Conservation (phyloP, 2,329 filamentous ascomycete species). For the Paecilomyces formosus region DNA sequence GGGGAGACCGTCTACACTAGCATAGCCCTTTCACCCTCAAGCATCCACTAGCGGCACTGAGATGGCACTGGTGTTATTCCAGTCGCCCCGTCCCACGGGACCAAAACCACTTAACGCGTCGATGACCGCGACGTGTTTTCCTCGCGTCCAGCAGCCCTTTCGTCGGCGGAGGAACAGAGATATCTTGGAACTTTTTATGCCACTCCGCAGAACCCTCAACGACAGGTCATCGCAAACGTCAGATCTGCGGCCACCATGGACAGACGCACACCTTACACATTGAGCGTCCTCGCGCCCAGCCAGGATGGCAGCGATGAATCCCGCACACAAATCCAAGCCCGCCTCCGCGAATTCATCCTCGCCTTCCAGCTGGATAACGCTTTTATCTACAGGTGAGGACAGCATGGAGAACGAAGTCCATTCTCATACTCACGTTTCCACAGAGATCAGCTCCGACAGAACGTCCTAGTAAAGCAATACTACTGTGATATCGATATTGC, state of each 20-base stretch:
- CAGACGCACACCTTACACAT: constrained; percentile 75
- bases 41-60: not conserved
- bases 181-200: constrained; percentile 3
- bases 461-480: constrained; percentile 87
- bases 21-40: not conserved
- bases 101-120: constrained; percentile 34
- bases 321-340: constrained; percentile 64
- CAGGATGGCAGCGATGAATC: constrained; percentile 61
- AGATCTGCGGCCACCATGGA: constrained; percentile 55
- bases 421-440: constrained; percentile 2
- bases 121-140: constrained; percentile 25
- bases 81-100: not conserved
- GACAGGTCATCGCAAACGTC: constrained; percentile 8
- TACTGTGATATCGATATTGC: constrained; percentile 95
- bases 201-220: constrained; percentile 1
- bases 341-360: constrained; percentile 84
- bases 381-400: constrained; percentile 78
- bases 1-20: not conserved
- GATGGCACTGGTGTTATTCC: not conserved
- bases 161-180: constrained; percentile 3
- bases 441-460: constrained; percentile 92
- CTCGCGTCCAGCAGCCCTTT: constrained; percentile 14
- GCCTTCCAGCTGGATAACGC: constrained; percentile 90
- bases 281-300: constrained; percentile 68
- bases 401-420: not conserved